Evolutionary conservation across 352 stramenopile species (phyloP), one percentile per base, ranked within the genome.

Genomic region (Thalassiosira pacifica): DNA sequence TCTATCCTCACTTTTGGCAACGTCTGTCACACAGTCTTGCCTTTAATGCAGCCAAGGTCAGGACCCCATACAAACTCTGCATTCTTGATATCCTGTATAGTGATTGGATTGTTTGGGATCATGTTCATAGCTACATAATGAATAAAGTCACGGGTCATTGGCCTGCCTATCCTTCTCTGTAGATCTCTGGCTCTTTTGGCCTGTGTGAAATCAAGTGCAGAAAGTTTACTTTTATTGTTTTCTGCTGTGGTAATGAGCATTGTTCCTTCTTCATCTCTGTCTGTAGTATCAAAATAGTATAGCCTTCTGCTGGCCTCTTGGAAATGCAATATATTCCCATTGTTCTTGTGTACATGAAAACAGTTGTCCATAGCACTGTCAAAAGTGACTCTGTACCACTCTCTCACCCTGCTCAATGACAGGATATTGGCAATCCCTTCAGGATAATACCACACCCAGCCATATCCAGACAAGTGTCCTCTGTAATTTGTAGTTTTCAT

Each of bases 381-480:
- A 29, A 80, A 84, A 18, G 75, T 86, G 9, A 89, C 66, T 29
- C 74, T 40, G 64, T 75, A 88, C 4, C 37, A 24, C n/a, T 86
- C 55, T 24, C 48, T 78, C 1, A 89, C 69, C 6, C 52, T 42
- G 5, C 37, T 74, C 0, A 91, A 45, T 0, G 55, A 82, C 1
- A 91, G 48, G 26, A 91, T 88, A 55, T 91, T 91, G 16, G 78
- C 70, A 67, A 89, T 84, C 2, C 61, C 86, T n/a, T 79, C 27
- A n/a, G 57, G 63, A 73, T 79, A 71, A 63, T 76, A 87, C 75
- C 83, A 90, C 16, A 90, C 79, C 37, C 19, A 61, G 9, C 76
- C 76, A 53, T 87, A 86, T 26, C 76, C 81, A 26, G 64, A 45
- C 0, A 90, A 32, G n/a, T 77, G 11, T 22, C 70, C 83, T 10